Evolutionary conservation across 306 rosid species (phyloP), one percentile per base, ranked within the genome.

Genomic region (Prunus mongolica): DNA sequence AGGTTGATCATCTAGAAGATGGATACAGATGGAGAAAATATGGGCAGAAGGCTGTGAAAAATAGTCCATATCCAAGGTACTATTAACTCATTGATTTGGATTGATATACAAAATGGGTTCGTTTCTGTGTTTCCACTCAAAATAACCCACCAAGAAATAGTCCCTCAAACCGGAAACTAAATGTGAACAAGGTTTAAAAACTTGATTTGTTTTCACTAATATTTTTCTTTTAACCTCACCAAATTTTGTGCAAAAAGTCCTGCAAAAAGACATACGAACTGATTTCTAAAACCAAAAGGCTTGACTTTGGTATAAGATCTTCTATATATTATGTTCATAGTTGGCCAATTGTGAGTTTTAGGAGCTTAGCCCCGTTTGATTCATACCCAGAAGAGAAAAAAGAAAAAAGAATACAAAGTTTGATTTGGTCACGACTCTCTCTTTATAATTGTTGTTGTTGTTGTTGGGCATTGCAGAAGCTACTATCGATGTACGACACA

Each of bases 11-110:
- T 50, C 88, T 92, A 12, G 97, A 92, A 88, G 97, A 92, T 77
- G 97, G 97, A 19, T 92, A 92, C 32, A 81, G 97, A 79, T 91
- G 97, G 97, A 91, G 97, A 77, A 91, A 91, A 82, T 91, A 91
- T 79, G 97, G 97, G 32, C 97, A 92, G 30, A 92, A 92, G 67
- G 97, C 97, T 61, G 96, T 92, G 30, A 92, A 92, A 75, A 90
- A 92, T 74, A 92, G 97, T 77, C 97, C 97, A 38, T 92, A 84
- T 44, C 97, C 97, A 76, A 92, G 97, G 97, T 89, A 79, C 2
- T 41, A 41, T 58, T 52, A 71, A 41, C 34, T 45, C 52, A 51
- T 71, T 55, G 34, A 71, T 34, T 38, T 25, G 44, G 2, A 54
- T 52, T 5, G 9, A 69, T 15, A 11, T 19, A 50, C 22, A 27